Conservation (phyloP, 371 early-diverging fungal genomes). For the Haplosporangium sp. region DNA sequence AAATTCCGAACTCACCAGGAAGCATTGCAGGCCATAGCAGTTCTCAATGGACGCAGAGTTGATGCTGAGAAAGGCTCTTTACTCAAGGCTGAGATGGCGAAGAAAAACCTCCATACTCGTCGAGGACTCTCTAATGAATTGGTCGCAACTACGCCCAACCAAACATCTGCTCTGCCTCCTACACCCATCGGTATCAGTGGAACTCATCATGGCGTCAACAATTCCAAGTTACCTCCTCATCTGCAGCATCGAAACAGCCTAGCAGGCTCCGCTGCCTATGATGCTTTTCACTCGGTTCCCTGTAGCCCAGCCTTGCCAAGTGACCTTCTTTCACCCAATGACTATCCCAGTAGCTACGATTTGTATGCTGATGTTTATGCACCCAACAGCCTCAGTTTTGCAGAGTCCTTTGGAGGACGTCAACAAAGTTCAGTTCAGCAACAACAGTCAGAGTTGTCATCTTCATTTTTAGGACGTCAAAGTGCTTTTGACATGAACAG, state of each 20-base stretch:
- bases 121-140: conserved; percentile 48
- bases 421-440: conserved; percentile 29
- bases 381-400: conserved; percentile 55
- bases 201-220: conserved; percentile 38
- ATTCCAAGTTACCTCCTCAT: conserved; percentile 36
- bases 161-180: conserved; percentile 23
- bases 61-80: conserved; percentile 87
- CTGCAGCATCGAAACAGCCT: conserved; percentile 55
- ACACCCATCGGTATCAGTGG: conserved; percentile 37
- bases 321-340: conserved; percentile 66
- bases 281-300: conserved; percentile 67
- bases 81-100: conserved; percentile 96
- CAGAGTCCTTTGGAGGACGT: conserved; percentile 51
- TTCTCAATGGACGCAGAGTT: conserved; percentile 87
- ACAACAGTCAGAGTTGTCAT: conserved; percentile 43
- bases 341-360: conserved; percentile 65
- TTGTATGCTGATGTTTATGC: conserved; percentile 61
- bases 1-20: conserved; percentile 89
- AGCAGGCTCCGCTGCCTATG: conserved; percentile 60
- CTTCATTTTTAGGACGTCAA: conserved; percentile 52
- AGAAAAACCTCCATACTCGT: conserved; percentile 88
- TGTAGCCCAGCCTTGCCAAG: conserved; percentile 64
- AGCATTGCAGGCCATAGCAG: conserved; percentile 88
- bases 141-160: conserved; percentile 13
- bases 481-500: conserved; percentile 42